phyloP scores from a whole-genome alignment of 805 yeast species.

The Nakazawaea holstii region DNA sequence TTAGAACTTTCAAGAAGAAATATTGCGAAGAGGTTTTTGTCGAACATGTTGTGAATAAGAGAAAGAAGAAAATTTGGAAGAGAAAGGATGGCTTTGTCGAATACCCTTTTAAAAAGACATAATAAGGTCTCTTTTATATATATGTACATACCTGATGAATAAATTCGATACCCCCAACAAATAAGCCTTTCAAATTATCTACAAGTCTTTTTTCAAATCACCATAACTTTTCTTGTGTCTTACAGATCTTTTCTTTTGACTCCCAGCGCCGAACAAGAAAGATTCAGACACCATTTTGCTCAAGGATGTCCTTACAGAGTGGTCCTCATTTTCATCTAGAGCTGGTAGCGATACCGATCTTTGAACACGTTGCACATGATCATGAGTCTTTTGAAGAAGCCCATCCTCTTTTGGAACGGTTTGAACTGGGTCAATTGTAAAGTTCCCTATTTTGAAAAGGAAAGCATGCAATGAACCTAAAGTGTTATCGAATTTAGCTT shows the following conservation, averaged over 20 bases:
- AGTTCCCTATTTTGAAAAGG: neutral
- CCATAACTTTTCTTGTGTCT: slow-evolving; percentile 2
- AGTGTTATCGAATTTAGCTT: neutral
- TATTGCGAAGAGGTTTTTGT: slow-evolving; percentile 80
- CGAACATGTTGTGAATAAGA: slow-evolving; percentile 76
- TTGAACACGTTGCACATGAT: neutral
- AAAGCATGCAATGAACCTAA: neutral
- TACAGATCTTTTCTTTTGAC: neutral
- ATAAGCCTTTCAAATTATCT: too few relatives aligned
- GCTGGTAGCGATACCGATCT: slow-evolving; percentile 2
- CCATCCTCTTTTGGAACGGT: neutral
- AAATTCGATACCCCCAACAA: too few relatives aligned
- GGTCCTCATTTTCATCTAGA: neutral
- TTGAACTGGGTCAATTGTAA: neutral
- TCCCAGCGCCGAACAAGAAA: neutral
- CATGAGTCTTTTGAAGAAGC: too few relatives aligned
- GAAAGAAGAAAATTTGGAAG: slow-evolving; percentile 89
- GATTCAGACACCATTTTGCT: neutral
- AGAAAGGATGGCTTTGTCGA: slow-evolving; percentile 78
- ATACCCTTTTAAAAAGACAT: slow-evolving; percentile 65
- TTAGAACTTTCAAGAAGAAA: slow-evolving; percentile 57
- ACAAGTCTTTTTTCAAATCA: neutral
- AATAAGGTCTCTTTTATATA: neutral
- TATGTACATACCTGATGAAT: neutral
- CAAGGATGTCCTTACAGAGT: neutral